Percentiles rank a stretch among this genome's conserved stretches.
Conservation (phyloP, 2,329 filamentous ascomycete genomes). For the Boeremia exigua region DNA sequence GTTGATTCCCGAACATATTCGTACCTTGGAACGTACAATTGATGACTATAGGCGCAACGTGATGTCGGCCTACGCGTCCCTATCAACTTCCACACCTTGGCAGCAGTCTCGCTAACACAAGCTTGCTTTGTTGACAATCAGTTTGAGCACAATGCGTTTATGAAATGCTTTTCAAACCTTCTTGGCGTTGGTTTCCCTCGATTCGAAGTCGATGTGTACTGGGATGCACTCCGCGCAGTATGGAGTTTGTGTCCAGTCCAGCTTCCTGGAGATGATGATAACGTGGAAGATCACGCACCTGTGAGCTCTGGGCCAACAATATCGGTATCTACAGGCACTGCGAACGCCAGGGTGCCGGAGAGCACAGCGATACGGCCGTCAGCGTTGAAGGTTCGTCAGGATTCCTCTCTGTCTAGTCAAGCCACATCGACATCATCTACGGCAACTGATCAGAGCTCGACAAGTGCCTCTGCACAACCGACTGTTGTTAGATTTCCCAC, state of each 20-base stretch:
- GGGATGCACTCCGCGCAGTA: conserved; percentile 60
- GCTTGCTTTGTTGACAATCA: conserved; percentile 64
- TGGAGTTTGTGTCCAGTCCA: conserved; percentile 69
- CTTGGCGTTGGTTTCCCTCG: conserved; percentile 65
- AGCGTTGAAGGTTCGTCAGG: conserved; percentile 1
- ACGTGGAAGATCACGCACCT: conserved; percentile 9
- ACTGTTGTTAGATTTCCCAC: conserved; percentile 26
- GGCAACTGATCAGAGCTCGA: not conserved
- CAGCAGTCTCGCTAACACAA: conserved; percentile 62
- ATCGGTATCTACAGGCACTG: conserved; percentile 23
- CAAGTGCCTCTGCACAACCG: conserved; percentile 19
- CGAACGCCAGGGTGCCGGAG: conserved; percentile 24
- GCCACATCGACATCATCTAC: not conserved
- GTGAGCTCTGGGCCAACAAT: conserved; percentile 23
- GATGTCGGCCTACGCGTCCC: conserved; percentile 66
- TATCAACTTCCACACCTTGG: conserved; percentile 66
- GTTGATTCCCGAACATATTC: not conserved
- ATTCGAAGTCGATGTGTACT: conserved; percentile 67
- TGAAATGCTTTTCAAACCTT: conserved; percentile 67
- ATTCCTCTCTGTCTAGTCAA: not conserved
- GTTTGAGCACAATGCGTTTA: conserved; percentile 60
- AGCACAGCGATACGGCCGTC: conserved; percentile 6
- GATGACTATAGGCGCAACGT: conserved; percentile 60
- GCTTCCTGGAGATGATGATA: conserved; percentile 47
- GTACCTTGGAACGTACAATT: not conserved